phyloP scores from a whole-genome alignment of 164 flowering plant species.

The Nymphaea thermarum region DNA sequence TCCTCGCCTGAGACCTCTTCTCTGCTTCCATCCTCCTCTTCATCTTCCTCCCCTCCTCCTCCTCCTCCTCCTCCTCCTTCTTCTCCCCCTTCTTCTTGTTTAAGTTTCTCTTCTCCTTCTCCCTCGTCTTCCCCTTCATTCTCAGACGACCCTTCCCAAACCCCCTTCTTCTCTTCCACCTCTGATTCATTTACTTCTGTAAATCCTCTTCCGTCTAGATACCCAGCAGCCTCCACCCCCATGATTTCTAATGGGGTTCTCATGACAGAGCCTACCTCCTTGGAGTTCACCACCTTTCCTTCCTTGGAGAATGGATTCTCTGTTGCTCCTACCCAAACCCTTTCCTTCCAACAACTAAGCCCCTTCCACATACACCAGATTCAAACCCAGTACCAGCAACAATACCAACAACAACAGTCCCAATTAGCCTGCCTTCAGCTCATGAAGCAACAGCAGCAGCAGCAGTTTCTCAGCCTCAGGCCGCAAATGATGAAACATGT shows the following conservation, averaged over 20 bases:
- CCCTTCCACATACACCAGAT: slow-evolving; percentile 49
- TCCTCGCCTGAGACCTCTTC: slow-evolving; percentile 6
- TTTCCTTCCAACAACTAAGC: slow-evolving; percentile 44
- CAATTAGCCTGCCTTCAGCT: slow-evolving; percentile 3
- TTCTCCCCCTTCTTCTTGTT: slow-evolving; percentile 6
- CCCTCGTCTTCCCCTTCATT: slow-evolving; percentile 9
- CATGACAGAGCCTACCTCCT: slow-evolving; percentile 4
- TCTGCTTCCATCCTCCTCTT: slow-evolving; percentile 5
- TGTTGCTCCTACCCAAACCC: slow-evolving; percentile 1
- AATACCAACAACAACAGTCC: slow-evolving; percentile 12
- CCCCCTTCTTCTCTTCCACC: slow-evolving; percentile 10
- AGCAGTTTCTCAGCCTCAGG: slow-evolving; percentile 36
- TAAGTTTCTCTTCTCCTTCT: slow-evolving; percentile 11
- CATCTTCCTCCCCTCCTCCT: slow-evolving; percentile 8
- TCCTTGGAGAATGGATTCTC: slow-evolving; percentile 6
- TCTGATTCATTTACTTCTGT: slow-evolving; percentile 10
- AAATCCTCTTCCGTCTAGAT: slow-evolving; percentile 11
- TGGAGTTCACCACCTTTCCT: slow-evolving; percentile 16
- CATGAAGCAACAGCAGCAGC: slow-evolving; percentile 5
- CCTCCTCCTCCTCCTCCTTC: slow-evolving; percentile 12
- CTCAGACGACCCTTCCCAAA: not conserved
- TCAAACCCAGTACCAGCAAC: slow-evolving; percentile 42
- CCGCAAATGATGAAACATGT: slow-evolving; percentile 52
- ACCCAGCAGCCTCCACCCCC: slow-evolving; percentile 21
- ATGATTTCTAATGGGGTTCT: slow-evolving; percentile 22